These are phyloP conservation scores for Penicillium cosmopolitanum DNA, from an alignment of 495 filamentous ascomycete genomes.

Conservation along the genomic window DNA sequence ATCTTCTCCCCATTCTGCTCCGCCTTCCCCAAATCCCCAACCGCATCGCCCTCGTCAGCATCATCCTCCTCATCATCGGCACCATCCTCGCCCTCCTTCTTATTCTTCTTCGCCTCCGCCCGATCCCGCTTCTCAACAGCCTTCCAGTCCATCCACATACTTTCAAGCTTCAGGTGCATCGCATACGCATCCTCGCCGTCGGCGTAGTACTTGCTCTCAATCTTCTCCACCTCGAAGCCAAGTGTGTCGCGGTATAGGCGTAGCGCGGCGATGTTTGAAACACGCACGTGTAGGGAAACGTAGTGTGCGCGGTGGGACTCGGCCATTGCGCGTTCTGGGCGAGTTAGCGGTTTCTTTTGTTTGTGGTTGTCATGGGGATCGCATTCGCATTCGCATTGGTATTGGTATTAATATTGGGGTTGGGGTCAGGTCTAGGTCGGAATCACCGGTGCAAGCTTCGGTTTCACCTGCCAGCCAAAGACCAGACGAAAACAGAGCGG, in stretches of 20 bases:
- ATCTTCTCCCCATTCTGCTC: conserved; percentile 53
- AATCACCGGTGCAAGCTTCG: too few relatives aligned
- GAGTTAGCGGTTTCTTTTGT: background rate
- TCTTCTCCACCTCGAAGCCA: conserved; percentile 86
- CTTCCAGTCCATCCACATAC: conserved; percentile 56
- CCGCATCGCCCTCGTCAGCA: conserved; percentile 50
- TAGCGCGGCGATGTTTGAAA: conserved; percentile 88
- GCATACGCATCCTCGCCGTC: conserved; percentile 96
- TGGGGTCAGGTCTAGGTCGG: too few relatives aligned
- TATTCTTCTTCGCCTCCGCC: conserved; percentile 44
- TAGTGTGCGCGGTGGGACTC: conserved; percentile 90
- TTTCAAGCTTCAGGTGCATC: conserved; percentile 84
- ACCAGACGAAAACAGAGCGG: background rate
- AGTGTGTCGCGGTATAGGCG: conserved; percentile 92
- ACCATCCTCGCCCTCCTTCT: conserved; percentile 37
- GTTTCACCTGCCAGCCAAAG: background rate
- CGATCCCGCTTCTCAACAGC: conserved; percentile 47
- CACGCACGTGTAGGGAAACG: conserved; percentile 92
- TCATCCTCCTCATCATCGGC: conserved; percentile 27
- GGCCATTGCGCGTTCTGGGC: conserved; percentile 88
- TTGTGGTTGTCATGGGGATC: too few relatives aligned
- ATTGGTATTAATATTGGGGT: too few relatives aligned
- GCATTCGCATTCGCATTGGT: too few relatives aligned
- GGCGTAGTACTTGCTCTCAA: conserved; percentile 94
- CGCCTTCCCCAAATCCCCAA: conserved; percentile 51